A percentile compares a stretch with the other conserved stretches of the same genome.
These are phyloP conservation scores for Triticum monococcum DNA, from an alignment of 176 grass and related monocot species.

Conservation along the genomic window DNA sequence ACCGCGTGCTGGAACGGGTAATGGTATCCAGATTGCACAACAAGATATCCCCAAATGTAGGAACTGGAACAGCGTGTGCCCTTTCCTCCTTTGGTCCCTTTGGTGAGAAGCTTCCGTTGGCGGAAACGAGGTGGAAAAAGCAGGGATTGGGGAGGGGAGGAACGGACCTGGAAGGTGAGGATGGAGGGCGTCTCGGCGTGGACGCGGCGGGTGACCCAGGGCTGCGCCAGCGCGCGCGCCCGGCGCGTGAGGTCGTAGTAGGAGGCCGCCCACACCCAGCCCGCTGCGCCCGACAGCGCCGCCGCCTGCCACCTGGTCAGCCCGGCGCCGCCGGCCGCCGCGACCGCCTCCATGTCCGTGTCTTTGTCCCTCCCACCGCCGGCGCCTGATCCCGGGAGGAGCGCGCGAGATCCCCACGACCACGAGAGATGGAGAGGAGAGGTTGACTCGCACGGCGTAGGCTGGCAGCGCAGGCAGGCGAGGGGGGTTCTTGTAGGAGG, in stretches of 20 bases:
- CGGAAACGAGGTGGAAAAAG: too few species aligned
- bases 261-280: conserved; percentile 79
- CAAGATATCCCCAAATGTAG: neutral
- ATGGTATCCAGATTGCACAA: neutral
- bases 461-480: neutral
- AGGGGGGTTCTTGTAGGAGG: conserved; percentile 17
- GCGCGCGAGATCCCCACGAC: conserved; percentile 10
- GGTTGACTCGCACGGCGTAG: neutral
- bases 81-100: too few species aligned
- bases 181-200: conserved; percentile 63
- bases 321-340: conserved; percentile 42
- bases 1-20: neutral
- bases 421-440: neutral
- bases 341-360: conserved; percentile 19
- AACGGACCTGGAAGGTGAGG: conserved; percentile 67
- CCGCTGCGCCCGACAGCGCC: conserved; percentile 56
- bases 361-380: neutral
- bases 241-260: conserved; percentile 75
- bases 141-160: neutral
- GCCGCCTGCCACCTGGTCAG: conserved; percentile 79
- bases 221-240: conserved; percentile 55
- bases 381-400: neutral
- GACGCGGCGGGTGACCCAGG: conserved; percentile 70
- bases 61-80: neutral
- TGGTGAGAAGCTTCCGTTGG: too few species aligned